Evolutionary conservation across 352 stramenopile species (phyloP).

Genomic region (Globisporangium okanoganense): DNA sequence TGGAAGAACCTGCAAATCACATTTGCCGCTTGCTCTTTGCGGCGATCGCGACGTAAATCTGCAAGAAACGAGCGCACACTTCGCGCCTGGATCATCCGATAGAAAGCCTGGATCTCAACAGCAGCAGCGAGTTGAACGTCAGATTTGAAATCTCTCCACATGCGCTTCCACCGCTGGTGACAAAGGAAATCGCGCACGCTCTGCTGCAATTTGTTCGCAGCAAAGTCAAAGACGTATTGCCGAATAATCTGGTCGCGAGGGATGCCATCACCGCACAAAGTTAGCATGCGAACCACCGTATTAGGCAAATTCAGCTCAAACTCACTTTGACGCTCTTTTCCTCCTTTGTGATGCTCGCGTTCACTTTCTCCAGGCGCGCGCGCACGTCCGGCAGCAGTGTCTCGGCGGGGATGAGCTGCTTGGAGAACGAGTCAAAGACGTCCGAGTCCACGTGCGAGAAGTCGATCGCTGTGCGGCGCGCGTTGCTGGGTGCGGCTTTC

Average conservation of each 20-base stretch:
- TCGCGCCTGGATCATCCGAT: conserved; percentile 32
- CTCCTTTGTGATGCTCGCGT: conserved; percentile 32
- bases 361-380: conserved; percentile 31
- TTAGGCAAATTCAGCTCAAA: no score
- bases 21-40: conserved; percentile 22
- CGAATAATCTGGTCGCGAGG: conserved; percentile 26
- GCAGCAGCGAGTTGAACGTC: conserved; percentile 35
- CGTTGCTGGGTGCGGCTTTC: neutral
- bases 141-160: conserved; percentile 34
- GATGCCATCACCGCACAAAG: neutral
- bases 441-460: conserved; percentile 53
- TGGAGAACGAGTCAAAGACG: conserved; percentile 61
- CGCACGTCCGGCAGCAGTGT: conserved; percentile 46
- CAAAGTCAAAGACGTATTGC: conserved; percentile 38
- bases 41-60: conserved; percentile 14
- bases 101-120: conserved; percentile 41
- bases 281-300: neutral
- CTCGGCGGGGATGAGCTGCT: conserved; percentile 50
- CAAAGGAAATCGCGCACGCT: conserved; percentile 32
- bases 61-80: conserved; percentile 22
- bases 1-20: conserved; percentile 31
- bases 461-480: conserved; percentile 17
- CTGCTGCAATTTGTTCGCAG: conserved; percentile 37
- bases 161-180: conserved; percentile 32
- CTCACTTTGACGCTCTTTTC: conserved; percentile 48